Percentiles rank a stretch among this genome's conserved stretches.
Evolutionary conservation across 2,329 filamentous ascomycete genomes (phyloP).

Genomic region (Xylariales sp.): DNA sequence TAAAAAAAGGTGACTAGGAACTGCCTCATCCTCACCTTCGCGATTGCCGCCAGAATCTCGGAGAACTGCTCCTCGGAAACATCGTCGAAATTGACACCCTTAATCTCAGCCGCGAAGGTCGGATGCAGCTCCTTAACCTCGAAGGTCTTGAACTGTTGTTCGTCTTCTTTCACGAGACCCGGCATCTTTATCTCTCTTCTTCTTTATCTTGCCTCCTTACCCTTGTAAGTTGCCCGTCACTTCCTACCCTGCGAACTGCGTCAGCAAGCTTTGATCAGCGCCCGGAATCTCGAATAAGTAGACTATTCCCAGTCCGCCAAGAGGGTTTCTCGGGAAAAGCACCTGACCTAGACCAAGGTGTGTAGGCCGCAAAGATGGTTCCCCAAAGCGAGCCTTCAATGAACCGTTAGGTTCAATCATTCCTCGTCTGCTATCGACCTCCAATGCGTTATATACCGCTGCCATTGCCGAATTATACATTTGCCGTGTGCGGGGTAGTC

Average conservation of each 20-base stretch:
- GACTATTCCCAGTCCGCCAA: neutral
- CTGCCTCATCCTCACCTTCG: conserved; percentile 46
- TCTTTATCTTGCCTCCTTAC: neutral
- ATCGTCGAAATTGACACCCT: conserved; percentile 50
- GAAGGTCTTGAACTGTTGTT: conserved; percentile 45
- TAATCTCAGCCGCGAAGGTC: conserved; percentile 50
- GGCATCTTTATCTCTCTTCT: conserved; percentile 42
- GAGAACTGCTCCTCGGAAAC: conserved; percentile 49
- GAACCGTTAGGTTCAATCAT: neutral
- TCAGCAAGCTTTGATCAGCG: neutral
- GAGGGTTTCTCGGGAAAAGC: neutral
- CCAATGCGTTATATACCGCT: neutral
- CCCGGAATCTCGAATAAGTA: neutral
- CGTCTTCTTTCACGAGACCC: conserved; percentile 44
- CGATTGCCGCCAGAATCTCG: conserved; percentile 50
- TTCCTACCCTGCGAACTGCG: neutral
- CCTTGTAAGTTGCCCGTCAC: neutral
- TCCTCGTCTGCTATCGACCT: conserved; percentile 2
- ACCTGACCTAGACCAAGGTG: neutral
- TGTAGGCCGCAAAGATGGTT: neutral
- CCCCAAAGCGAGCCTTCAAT: neutral
- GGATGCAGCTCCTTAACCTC: conserved; percentile 46
- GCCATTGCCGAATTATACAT: conserved; percentile 17
- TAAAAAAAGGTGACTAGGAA: neutral
- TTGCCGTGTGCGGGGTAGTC: conserved; percentile 35